phyloP scores from a whole-genome alignment of 225 moss, liverwort and hornwort genomes.

The Straminergon stramineum region DNA sequence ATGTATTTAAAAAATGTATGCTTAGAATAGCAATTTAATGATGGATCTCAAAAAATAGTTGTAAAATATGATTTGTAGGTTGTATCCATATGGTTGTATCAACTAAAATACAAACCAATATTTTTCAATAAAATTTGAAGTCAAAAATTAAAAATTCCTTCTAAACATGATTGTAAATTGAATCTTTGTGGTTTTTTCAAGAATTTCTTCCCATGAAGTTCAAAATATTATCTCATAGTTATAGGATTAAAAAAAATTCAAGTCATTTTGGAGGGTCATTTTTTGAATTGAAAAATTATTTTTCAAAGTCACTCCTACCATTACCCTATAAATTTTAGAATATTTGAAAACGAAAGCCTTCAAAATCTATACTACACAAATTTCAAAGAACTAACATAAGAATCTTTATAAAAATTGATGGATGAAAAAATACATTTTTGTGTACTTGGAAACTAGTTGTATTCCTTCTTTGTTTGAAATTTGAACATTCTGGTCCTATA shows the following conservation, averaged over 20 bases:
- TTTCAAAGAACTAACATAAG: background rate
- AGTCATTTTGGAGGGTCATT: background rate
- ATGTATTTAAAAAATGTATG: background rate
- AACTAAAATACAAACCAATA: accelerated
- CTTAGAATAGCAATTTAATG: background rate
- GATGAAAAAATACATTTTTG: background rate
- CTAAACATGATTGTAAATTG: background rate
- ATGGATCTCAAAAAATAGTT: too few relatives aligned
- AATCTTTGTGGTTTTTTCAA: background rate
- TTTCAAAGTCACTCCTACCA: background rate
- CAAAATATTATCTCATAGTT: background rate
- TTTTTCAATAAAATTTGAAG: background rate
- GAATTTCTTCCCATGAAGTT: too few relatives aligned
- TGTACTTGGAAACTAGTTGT: background rate
- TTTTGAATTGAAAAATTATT: accelerated
- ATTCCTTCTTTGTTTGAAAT: background rate
- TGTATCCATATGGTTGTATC: background rate
- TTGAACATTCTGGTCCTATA: accelerated
- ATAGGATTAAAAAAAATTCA: too few relatives aligned
- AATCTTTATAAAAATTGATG: background rate
- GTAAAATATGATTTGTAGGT: background rate
- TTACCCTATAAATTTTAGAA: background rate
- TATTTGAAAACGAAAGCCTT: background rate
- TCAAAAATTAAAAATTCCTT: background rate
- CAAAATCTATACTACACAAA: background rate